Evolutionary conservation across 2,329 filamentous ascomycete genomes (phyloP), one percentile per base, ranked within the genome.

Genomic region (Exophiala spinifera): DNA sequence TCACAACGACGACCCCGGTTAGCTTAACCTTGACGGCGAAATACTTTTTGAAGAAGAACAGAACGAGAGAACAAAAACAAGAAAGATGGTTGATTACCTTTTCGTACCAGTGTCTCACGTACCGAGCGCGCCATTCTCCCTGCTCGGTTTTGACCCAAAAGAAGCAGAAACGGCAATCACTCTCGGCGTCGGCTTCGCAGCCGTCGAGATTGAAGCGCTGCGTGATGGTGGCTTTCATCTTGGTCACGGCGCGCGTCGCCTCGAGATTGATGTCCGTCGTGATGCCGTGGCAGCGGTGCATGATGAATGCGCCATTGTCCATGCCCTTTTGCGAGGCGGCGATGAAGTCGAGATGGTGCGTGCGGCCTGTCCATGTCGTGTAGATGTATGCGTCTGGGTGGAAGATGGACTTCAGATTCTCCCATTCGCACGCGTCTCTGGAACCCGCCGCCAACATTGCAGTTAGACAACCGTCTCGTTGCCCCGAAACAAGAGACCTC

Each of bases 191-290:
- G 28, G 50, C 58, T 20, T 62, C 58, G 39, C 28, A 43, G 1
- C 54, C 60, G 46, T 68, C 65, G 48, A 66, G 42, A 15, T 60
- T 62, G 33, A 80, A 79, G 31, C 77, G 72, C 63, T 79, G 76
- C 3, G 76, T 79, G 65, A 79, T 79, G 47, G 77, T 79, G 10
- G 76, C 75, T 68, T 79, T 79, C 76, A 79, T 79, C 68, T 79
- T 79, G 57, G 76, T 76, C 19, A 79, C 68, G 46, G 76, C 77
- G 28, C 76, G 75, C 40, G 59, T 62, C 6, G 61, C 68, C 8
- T 63, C 55, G 11, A 62, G 63, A 60, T 69, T 72, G 28, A 78
- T 69, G 56, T 79, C 76, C 20, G 76, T 75, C 4, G 71, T 64
- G 1, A 74, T 77, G 17, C 76, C 76, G 64, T 74, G 77, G 61